A percentile compares a stretch with the other conserved stretches of the same genome.
These are phyloP conservation scores for Mortierella sp. DNA, from an alignment of 371 early-diverging fungal species.

Conservation along the genomic window DNA sequence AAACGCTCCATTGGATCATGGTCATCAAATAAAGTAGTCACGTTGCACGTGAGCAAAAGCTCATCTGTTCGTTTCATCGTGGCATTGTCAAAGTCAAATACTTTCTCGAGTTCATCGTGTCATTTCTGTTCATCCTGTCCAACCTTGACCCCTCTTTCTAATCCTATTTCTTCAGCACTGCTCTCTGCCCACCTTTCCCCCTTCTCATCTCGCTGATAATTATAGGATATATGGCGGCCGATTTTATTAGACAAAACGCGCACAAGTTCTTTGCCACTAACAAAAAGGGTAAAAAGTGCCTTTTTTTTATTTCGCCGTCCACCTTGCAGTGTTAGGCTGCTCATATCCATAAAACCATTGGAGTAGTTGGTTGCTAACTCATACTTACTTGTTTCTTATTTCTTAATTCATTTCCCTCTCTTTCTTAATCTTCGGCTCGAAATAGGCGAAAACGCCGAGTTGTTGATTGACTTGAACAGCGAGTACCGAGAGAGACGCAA, in stretches of 20 bases:
- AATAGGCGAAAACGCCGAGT: conserved; percentile 97
- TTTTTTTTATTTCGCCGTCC: background rate
- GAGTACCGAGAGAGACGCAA: conserved; percentile 94
- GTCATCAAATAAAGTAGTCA: background rate
- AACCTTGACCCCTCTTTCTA: background rate
- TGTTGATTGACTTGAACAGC: conserved; percentile 95
- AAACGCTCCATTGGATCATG: too few relatives aligned
- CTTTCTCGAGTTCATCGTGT: background rate
- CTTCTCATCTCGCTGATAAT: background rate
- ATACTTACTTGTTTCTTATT: too few relatives aligned
- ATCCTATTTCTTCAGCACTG: conserved; percentile 2
- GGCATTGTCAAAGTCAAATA: background rate
- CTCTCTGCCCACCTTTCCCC: background rate
- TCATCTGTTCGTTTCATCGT: background rate
- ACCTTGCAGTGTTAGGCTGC: background rate
- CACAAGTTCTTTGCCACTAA: conserved; percentile 75
- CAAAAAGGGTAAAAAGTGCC: conserved; percentile 66
- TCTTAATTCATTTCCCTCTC: background rate
- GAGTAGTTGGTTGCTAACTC: too few relatives aligned
- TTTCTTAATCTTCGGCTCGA: background rate
- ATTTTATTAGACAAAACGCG: conserved; percentile 42
- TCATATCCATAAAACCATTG: background rate
- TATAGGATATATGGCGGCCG: conserved; percentile 20
- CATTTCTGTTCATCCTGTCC: background rate
- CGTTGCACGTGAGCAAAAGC: background rate